These are phyloP conservation scores for Gigaspora rosea DNA, from an alignment of 192 early-diverging fungal species.

Conservation along the genomic window DNA sequence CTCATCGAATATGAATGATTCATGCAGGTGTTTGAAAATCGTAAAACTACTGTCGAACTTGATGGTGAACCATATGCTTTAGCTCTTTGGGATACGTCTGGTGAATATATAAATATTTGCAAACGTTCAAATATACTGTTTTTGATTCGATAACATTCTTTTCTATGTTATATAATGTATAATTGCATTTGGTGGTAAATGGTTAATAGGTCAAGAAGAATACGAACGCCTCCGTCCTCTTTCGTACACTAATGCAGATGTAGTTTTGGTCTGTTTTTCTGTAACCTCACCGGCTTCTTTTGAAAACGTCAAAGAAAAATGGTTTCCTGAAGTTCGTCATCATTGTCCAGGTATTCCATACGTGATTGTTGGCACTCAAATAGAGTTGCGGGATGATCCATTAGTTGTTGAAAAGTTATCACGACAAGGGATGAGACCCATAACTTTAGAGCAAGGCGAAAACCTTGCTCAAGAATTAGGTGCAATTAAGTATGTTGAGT, in stretches of 20 bases:
- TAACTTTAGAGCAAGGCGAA: slow-evolving; percentile 78
- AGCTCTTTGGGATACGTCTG: slow-evolving; percentile 97
- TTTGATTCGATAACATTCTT: neutral
- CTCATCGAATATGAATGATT: too few species aligned
- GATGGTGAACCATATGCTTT: slow-evolving; percentile 95
- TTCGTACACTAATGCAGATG: slow-evolving; percentile 94
- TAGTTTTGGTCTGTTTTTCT: slow-evolving; percentile 93
- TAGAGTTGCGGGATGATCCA: slow-evolving; percentile 90
- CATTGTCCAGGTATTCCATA: slow-evolving; percentile 96
- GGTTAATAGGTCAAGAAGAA: slow-evolving; percentile 82
- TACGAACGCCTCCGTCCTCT: slow-evolving; percentile 92
- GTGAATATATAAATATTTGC: slow-evolving; percentile 29
- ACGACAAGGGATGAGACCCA: slow-evolving; percentile 75
- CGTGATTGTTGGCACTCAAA: slow-evolving; percentile 87
- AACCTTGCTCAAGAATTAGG: slow-evolving; percentile 79
- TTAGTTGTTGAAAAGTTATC: slow-evolving; percentile 76
- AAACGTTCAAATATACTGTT: neutral
- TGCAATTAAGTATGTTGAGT: slow-evolving; percentile 94
- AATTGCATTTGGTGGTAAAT: neutral
- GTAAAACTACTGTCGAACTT: slow-evolving; percentile 98
- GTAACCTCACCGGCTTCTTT: slow-evolving; percentile 90
- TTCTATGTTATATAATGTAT: neutral
- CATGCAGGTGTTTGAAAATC: slow-evolving; percentile 99
- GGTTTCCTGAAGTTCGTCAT: slow-evolving; percentile 95
- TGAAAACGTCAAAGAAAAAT: slow-evolving; percentile 95